Percentiles rank a stretch among this genome's conserved stretches.
These are phyloP conservation scores for Apostasia shenzhenica DNA, from an alignment of 106 monocot genomes.

Conservation along the genomic window DNA sequence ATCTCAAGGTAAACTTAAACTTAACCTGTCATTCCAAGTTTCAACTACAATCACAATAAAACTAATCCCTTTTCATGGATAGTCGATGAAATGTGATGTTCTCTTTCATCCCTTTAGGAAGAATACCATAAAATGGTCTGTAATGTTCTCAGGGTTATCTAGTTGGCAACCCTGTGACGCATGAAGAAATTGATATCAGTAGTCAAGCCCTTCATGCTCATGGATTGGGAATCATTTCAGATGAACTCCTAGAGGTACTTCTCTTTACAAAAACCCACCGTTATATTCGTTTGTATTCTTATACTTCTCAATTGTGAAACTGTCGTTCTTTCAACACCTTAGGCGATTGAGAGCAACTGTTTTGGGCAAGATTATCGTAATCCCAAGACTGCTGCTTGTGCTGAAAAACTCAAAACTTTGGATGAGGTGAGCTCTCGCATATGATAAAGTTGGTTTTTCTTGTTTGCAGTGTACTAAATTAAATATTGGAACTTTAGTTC, in stretches of 20 bases:
- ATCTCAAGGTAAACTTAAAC: neutral
- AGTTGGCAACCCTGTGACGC: conserved; percentile 32
- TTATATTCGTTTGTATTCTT: neutral
- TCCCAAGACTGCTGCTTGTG: neutral
- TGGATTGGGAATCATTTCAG: conserved; percentile 38
- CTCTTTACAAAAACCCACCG: neutral
- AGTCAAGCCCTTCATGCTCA: neutral
- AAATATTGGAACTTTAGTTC: no score
- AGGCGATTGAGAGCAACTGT: neutral
- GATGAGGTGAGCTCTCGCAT: neutral
- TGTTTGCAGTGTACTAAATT: no score
- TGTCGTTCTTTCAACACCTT: neutral
- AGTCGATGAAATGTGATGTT: no score
- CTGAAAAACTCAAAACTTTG: neutral
- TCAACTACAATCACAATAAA: neutral
- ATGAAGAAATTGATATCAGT: conserved; percentile 4
- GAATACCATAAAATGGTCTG: no score
- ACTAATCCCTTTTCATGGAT: neutral
- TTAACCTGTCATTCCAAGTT: neutral
- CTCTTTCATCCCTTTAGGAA: no score
- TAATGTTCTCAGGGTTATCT: conserved; percentile 32
- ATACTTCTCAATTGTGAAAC: no score
- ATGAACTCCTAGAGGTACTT: conserved; percentile 33
- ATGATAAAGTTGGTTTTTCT: neutral
- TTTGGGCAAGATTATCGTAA: neutral